Base-by-base conservation (phyloP, 2,329 filamentous ascomycete genomes). In the Coniochaeta prunicola region DNA sequence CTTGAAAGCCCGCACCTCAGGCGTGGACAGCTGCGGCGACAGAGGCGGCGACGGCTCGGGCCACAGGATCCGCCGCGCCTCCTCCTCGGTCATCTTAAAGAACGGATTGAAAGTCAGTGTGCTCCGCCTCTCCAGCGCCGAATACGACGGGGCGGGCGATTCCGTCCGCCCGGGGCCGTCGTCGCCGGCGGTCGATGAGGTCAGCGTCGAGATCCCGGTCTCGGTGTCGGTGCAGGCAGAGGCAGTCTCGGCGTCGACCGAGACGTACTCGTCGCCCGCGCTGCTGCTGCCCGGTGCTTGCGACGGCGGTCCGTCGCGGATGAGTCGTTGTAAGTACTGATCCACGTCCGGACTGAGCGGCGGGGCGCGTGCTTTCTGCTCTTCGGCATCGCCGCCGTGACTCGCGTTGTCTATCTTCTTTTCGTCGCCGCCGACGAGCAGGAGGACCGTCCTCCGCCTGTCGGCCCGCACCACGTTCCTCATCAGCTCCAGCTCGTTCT, bases 51-150 rank as follows among this genome's bases (percentile, higher is more conserved):
- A 45, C 21, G 26, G 53, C 17, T 36, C 56, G 40, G 36, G 72
- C 74, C 74, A 76, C 1, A 77, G 62, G 19, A 77, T 76, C 34
- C 68, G 66, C 2, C 65, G 65, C 2, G 74, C 74, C 56, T 76
- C 73, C 38, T 76, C 74, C 2, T 72, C 70, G 3, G 74, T 76
- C 64, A 76, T 69, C 54, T 56, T 56, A 34, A 38, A 42, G 54
- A 42, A 56, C 33, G 54, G 54, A 17, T 55, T 55, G 7, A 55
- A 19, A 13, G 15, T 34, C 34, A 21, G 54, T 26, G 45, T 56
- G 33, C 26, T 40, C 19, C 33, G 54, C 12, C 33, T 5, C 9
- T 33, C 26, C 33, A 24, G 31, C 15, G 19, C 33, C 36, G 54
- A 26, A 21, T 40, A 26, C 62, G 53, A 36, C 31, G 28, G 53